phyloP scores from a whole-genome alignment of 352 stramenopile genomes.

The Aphanomyces astaci region DNA sequence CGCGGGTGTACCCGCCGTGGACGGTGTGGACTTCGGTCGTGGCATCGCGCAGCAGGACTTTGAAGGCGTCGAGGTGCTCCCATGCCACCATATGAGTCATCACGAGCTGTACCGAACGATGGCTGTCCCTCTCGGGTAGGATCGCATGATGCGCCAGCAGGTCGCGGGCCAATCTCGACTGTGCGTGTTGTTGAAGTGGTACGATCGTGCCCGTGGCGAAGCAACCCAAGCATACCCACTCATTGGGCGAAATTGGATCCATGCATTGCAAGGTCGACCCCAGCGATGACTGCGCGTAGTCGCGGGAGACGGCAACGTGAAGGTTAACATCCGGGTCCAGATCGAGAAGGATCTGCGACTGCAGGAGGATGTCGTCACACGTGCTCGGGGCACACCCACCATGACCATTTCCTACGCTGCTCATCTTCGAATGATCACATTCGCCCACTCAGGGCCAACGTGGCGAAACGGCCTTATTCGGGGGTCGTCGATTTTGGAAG shows the following conservation, averaged over 20 bases:
- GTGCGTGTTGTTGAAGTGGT: background rate
- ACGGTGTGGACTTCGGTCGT: background rate
- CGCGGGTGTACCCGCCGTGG: constrained; percentile 2
- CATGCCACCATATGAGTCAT: constrained; percentile 17
- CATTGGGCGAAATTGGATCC: background rate
- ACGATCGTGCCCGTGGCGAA: background rate
- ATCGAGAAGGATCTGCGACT: background rate
- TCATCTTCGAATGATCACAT: background rate
- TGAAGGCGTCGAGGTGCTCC: background rate
- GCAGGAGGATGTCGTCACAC: background rate
- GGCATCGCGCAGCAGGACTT: background rate
- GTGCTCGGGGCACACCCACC: background rate
- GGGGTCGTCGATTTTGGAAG: background rate
- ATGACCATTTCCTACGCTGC: background rate
- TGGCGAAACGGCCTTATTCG: background rate
- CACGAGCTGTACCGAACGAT: constrained; percentile 5
- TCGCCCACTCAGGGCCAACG: background rate
- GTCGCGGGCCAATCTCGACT: constrained; percentile 4
- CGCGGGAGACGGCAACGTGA: constrained; percentile 3
- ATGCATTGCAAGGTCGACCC: background rate
- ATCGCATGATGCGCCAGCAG: constrained; percentile 9
- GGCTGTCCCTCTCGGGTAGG: background rate
- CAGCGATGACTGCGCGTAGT: background rate
- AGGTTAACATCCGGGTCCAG: constrained; percentile 4
- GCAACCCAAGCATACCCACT: constrained; percentile 10